Evolutionary conservation across 331 rosid genomes (phyloP).

Genomic region (Acacia concinna): DNA sequence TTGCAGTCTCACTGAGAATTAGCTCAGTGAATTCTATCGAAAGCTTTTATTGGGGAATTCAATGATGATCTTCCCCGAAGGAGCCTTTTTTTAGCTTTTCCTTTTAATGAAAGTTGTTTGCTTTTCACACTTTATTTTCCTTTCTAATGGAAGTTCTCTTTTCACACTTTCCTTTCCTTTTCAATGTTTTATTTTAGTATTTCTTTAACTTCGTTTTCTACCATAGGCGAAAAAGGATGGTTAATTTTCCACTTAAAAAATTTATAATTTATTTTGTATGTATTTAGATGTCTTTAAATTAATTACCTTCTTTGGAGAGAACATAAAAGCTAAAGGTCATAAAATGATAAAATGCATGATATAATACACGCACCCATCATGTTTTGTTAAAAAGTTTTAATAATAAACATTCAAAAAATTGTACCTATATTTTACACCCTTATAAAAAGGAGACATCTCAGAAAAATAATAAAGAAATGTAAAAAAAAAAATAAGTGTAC

Average conservation of each 20-base stretch:
- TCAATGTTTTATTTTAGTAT: neutral
- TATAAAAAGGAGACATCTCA: too few species aligned
- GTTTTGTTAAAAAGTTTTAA: neutral
- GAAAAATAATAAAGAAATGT: too few species aligned
- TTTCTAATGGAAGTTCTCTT: neutral
- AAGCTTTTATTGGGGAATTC: conserved; percentile 59
- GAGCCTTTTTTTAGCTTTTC: conserved; percentile 16
- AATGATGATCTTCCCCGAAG: conserved; percentile 48
- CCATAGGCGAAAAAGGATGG: neutral
- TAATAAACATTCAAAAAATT: neutral
- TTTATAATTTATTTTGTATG: neutral
- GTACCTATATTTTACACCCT: neutral
- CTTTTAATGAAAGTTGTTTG: neutral
- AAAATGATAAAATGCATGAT: too few species aligned
- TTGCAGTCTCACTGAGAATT: conserved; percentile 10
- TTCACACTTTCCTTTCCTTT: neutral
- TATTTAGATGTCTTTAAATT: neutral
- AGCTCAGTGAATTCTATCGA: conserved; percentile 55
- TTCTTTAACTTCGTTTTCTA: neutral
- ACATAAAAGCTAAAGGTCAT: neutral
- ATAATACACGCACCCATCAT: neutral
- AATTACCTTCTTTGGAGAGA: neutral
- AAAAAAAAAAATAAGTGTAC: too few species aligned
- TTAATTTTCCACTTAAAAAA: neutral
- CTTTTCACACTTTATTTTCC: neutral